Conservation (phyloP, 2,329 filamentous ascomycete genomes). For the Tolypocladium ovalisporum region DNA sequence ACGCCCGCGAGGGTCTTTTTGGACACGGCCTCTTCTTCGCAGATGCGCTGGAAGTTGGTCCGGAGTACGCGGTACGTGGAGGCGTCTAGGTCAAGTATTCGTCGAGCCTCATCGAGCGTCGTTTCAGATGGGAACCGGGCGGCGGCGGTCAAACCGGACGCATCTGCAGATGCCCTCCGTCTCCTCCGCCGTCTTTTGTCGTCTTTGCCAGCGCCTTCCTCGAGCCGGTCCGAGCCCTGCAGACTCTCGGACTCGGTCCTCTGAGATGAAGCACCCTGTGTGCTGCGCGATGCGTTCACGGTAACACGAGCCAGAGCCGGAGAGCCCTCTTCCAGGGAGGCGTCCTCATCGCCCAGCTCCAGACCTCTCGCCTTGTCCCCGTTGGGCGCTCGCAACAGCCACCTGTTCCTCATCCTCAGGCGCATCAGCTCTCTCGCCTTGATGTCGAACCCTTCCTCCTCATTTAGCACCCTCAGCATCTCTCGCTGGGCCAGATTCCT, state of each 20-base stretch:
- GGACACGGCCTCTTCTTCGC: conserved; percentile 51
- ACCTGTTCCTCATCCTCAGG: conserved; percentile 57
- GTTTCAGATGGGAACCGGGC: conserved; percentile 75
- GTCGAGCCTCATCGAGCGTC: conserved; percentile 68
- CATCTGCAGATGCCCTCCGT: conserved; percentile 56
- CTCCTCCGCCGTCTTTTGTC: conserved; percentile 49
- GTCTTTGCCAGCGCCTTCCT: not conserved
- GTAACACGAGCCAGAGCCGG: conserved; percentile 1
- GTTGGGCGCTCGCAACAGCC: conserved; percentile 52
- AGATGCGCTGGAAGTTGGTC: conserved; percentile 59
- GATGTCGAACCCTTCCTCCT: conserved; percentile 61
- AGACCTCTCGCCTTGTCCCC: conserved; percentile 35
- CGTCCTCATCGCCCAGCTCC: conserved; percentile 4
- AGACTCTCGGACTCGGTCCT: not conserved
- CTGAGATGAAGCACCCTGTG: not conserved
- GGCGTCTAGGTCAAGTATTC: conserved; percentile 53
- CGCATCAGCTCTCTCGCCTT: conserved; percentile 61
- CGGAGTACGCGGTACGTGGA: conserved; percentile 53
- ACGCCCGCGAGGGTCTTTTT: conserved; percentile 70
- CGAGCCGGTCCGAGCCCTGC: not conserved
- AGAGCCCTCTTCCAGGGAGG: conserved; percentile 6
- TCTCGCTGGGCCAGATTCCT: conserved; percentile 60
- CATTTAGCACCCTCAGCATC: conserved; percentile 59
- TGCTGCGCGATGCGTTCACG: not conserved
- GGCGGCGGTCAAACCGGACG: conserved; percentile 56